Evolutionary conservation across 75 land plant species (phyloP).

Genomic region (Sequoia sempervirens): DNA sequence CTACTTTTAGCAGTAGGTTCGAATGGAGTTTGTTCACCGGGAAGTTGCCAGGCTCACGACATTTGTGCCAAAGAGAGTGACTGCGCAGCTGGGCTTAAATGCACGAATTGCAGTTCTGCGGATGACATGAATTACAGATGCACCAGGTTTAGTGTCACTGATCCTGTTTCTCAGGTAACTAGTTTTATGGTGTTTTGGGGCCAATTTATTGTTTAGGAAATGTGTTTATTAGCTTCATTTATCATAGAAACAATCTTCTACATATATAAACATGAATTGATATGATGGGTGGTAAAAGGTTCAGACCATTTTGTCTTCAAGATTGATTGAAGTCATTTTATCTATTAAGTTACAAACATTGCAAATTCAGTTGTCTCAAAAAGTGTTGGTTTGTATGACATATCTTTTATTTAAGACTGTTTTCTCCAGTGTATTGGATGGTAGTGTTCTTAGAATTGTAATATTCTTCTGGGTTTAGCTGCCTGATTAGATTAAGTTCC

Average conservation of each 20-base stretch:
- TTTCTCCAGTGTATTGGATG: too few relatives aligned
- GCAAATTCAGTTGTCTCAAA: neutral
- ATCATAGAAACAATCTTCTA: neutral
- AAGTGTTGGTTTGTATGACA: too few relatives aligned
- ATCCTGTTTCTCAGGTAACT: slow-evolving; percentile 2
- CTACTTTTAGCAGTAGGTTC: neutral
- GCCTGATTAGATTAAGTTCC: too few relatives aligned
- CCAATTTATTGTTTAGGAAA: neutral
- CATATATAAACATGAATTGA: neutral
- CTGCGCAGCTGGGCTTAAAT: slow-evolving; percentile 6
- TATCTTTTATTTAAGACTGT: too few relatives aligned
- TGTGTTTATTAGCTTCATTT: neutral
- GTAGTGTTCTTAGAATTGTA: too few relatives aligned
- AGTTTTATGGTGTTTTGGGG: neutral
- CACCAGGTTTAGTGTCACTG: neutral
- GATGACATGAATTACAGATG: slow-evolving; percentile 11
- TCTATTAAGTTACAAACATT: neutral
- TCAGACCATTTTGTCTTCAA: neutral
- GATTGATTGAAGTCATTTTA: too few relatives aligned
- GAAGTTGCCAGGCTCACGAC: slow-evolving; percentile 1
- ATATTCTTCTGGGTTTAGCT: too few relatives aligned
- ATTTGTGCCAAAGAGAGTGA: slow-evolving; percentile 5
- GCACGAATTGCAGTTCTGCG: slow-evolving; percentile 7
- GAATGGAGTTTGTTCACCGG: neutral
- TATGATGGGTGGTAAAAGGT: neutral